phyloP scores from a whole-genome alignment of 2,329 filamentous ascomycete genomes.

The Cladobotryum protrusum region DNA sequence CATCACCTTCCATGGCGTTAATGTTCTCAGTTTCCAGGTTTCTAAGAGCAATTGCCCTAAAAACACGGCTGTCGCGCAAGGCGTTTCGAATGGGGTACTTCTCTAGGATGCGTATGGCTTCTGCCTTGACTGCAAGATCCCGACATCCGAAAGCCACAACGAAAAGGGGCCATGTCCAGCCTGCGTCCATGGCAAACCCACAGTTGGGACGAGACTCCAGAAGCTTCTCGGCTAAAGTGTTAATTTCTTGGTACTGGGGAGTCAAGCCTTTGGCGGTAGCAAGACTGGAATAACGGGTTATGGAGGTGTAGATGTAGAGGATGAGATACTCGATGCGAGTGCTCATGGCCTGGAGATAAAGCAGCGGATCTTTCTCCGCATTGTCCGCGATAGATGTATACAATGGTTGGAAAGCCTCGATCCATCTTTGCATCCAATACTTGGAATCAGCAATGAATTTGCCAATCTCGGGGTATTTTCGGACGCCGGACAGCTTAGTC shows the following conservation, averaged over 20 bases:
- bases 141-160: slow-evolving; percentile 36
- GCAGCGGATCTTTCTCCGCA: slow-evolving; percentile 15
- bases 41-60: slow-evolving; percentile 32
- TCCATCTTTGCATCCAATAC: slow-evolving; percentile 36
- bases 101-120: slow-evolving; percentile 35
- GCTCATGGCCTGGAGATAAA: slow-evolving; percentile 33
- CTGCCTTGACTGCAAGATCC: slow-evolving; percentile 31
- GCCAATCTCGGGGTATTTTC: slow-evolving; percentile 22
- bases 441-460: slow-evolving; percentile 31
- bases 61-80: slow-evolving; percentile 36
- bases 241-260: slow-evolving; percentile 37
- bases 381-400: slow-evolving; percentile 23
- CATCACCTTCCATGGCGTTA: slow-evolving; percentile 25
- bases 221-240: slow-evolving; percentile 30
- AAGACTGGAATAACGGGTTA: slow-evolving; percentile 33
- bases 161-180: slow-evolving; percentile 40
- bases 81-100: slow-evolving; percentile 38
- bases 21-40: slow-evolving; percentile 31
- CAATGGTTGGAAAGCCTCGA: slow-evolving; percentile 31
- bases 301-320: slow-evolving; percentile 32
- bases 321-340: slow-evolving; percentile 39
- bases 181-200: slow-evolving; percentile 41
- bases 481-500: slow-evolving; percentile 25
- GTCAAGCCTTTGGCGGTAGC: slow-evolving; percentile 32
- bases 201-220: slow-evolving; percentile 30